Percentiles rank a stretch among this genome's conserved stretches.
Conservation (phyloP, 495 filamentous ascomycete species). For the Talaromyces nanjingensis region DNA sequence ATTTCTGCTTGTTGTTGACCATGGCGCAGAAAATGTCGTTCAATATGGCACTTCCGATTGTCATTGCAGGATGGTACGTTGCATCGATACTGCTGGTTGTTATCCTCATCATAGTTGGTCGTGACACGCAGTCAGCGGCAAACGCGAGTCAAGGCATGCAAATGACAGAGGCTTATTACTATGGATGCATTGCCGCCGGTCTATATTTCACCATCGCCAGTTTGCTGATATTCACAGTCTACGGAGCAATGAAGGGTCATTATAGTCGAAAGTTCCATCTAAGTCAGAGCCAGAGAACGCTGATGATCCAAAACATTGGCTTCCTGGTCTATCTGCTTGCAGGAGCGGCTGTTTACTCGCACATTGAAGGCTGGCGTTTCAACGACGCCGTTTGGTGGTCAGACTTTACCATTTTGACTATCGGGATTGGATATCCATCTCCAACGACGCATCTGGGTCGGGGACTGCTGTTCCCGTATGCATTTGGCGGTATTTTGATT, state of each 20-base stretch:
- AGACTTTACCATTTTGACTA: conserved; percentile 75
- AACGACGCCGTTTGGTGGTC: conserved; percentile 79
- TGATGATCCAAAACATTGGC: conserved; percentile 83
- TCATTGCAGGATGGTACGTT: conserved; percentile 57
- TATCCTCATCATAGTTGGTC: conserved; percentile 32
- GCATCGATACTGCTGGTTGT: conserved; percentile 58
- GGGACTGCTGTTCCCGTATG: conserved; percentile 69
- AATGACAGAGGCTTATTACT: conserved; percentile 67
- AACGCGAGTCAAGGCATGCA: conserved; percentile 6
- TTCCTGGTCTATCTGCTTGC: conserved; percentile 70
- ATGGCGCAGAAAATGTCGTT: conserved; percentile 61
- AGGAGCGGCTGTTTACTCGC: conserved; percentile 64
- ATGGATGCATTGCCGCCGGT: conserved; percentile 66
- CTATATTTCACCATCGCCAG: conserved; percentile 70
- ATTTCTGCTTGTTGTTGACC: conserved; percentile 63
- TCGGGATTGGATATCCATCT: conserved; percentile 68
- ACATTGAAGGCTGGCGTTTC: conserved; percentile 71
- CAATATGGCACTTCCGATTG: conserved; percentile 56
- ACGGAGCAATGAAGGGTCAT: conserved; percentile 55
- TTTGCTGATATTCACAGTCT: conserved; percentile 62
- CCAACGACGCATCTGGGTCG: conserved; percentile 57
- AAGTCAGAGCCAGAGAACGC: conserved; percentile 65
- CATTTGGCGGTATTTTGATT: conserved; percentile 72
- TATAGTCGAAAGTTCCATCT: conserved; percentile 66
- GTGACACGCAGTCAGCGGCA: neutral